Evolutionary conservation across 108 stramenopile species (phyloP).

Genomic region (Skeletonema tropicum): DNA sequence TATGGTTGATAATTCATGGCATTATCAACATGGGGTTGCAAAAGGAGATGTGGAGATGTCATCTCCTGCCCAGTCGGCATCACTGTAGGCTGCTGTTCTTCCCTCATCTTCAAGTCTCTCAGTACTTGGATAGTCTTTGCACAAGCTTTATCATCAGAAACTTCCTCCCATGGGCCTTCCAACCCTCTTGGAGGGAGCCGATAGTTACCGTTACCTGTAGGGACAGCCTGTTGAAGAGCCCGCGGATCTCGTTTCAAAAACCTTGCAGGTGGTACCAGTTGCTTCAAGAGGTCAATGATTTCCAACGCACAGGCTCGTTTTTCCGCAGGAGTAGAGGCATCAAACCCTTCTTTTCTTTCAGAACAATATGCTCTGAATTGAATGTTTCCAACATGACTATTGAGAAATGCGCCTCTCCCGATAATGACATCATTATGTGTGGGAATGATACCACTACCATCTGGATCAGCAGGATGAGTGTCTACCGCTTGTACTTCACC

Average conservation of each 20-base stretch:
- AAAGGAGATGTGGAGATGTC: neutral
- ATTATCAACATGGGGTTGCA: neutral
- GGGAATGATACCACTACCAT: neutral
- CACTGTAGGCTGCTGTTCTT: neutral
- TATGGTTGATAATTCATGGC: neutral
- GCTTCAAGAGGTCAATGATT: slow-evolving; percentile 47
- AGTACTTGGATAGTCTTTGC: slow-evolving; percentile 81
- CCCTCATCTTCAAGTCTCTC: slow-evolving; percentile 68
- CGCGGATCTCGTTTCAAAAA: slow-evolving; percentile 26
- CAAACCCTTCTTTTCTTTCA: slow-evolving; percentile 65
- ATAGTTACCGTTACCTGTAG: slow-evolving; percentile 19
- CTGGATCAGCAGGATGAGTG: neutral
- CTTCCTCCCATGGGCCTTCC: slow-evolving; percentile 70
- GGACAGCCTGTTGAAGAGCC: slow-evolving; percentile 17
- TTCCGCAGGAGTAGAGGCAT: slow-evolving; percentile 60
- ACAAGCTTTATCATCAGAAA: slow-evolving; percentile 62
- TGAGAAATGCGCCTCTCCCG: slow-evolving; percentile 74
- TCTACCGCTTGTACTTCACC: neutral
- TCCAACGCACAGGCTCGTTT: slow-evolving; percentile 67
- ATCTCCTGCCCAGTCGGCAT: neutral
- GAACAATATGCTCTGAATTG: slow-evolving; percentile 57
- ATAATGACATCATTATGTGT: slow-evolving; percentile 22
- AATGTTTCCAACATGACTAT: slow-evolving; percentile 50
- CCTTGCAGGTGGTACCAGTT: slow-evolving; percentile 23
- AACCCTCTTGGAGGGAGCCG: slow-evolving; percentile 32